These are phyloP conservation scores for Neurospora sp. DNA, from an alignment of 495 filamentous ascomycete genomes.

Conservation along the genomic window DNA sequence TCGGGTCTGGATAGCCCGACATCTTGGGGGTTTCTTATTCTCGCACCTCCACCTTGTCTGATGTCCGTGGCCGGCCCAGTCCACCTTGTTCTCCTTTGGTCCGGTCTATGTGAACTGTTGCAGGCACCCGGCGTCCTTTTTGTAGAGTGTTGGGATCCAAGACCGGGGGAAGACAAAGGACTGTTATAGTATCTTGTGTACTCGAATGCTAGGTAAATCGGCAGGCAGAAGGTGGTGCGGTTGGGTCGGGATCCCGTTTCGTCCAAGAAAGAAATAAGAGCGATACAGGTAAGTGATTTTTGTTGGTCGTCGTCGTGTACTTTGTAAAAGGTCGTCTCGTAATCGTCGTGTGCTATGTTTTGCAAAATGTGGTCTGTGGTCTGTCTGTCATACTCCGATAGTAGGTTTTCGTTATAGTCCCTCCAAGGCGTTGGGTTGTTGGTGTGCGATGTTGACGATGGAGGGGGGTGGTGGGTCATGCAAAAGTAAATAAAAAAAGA, in stretches of 20 bases:
- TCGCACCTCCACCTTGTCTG: constrained; percentile 1
- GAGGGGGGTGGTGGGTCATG: background rate
- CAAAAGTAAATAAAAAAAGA: background rate
- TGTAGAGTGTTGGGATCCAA: background rate
- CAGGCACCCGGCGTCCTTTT: background rate
- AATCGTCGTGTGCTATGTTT: background rate
- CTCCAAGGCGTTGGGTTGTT: background rate
- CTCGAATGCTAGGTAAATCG: background rate
- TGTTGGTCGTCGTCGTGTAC: background rate
- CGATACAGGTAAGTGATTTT: background rate
- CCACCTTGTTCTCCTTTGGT: background rate
- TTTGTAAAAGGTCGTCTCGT: background rate
- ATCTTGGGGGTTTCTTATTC: constrained; percentile 10
- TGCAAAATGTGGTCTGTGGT: background rate
- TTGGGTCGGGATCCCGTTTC: background rate
- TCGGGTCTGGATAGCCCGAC: constrained; percentile 22
- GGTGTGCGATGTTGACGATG: background rate
- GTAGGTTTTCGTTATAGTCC: background rate
- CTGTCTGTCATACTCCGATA: background rate
- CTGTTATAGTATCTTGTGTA: background rate
- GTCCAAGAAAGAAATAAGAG: background rate
- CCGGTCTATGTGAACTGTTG: background rate
- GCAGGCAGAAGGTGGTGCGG: background rate
- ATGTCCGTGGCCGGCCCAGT: background rate
- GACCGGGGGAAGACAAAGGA: background rate